Evolutionary conservation across 129 eudicot species (phyloP), one percentile per base, ranked within the genome.

Genomic region (Centaurea solstitialis): DNA sequence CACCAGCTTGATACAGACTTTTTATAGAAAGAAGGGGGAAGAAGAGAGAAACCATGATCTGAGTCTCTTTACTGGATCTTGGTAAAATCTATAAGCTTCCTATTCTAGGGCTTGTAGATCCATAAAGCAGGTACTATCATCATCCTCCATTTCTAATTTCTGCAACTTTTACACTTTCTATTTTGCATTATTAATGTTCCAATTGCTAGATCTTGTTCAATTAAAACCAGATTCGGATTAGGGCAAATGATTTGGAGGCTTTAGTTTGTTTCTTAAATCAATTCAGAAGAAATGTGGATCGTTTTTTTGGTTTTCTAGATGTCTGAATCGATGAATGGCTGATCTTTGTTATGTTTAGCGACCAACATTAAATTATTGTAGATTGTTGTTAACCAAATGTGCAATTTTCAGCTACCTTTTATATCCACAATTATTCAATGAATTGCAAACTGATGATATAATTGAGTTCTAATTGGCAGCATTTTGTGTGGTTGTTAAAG

Each of bases 1-100:
- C 74, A 81, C 75, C 75, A 73, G 84, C 74, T 65, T 65, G 59
- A 81, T n/a, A 65, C 79, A 15, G 79, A 65, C 57, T 80, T 73
- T 66, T 80, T 35, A 65, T 65, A 26, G 74, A 74, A 65, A 80
- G 22, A 61, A n/a, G 1, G 68, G n/a, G 79, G 5, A 65, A 30
- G 15, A 12, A 43, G 24, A 21, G 17, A 24, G 68, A 28, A 23
- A 4, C 11, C 79, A 39, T 74, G 74, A 57, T 57, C 65, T 17
- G 64, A 53, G 22, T 53, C 64, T 50, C 17, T 13, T 50, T 30
- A 20, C 22, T 61, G 41, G 71, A 76, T 61, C 71, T 61, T 38
- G 70, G 10, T 39, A 9, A 67, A 26, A 67, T 47, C 28, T 30
- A 8, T 80, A 30, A 59, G n/a, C 77, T 71, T 70, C 35, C 26